Conservation (phyloP, 176 grass and related monocot genomes). For the Eragrostis nindensis region DNA sequence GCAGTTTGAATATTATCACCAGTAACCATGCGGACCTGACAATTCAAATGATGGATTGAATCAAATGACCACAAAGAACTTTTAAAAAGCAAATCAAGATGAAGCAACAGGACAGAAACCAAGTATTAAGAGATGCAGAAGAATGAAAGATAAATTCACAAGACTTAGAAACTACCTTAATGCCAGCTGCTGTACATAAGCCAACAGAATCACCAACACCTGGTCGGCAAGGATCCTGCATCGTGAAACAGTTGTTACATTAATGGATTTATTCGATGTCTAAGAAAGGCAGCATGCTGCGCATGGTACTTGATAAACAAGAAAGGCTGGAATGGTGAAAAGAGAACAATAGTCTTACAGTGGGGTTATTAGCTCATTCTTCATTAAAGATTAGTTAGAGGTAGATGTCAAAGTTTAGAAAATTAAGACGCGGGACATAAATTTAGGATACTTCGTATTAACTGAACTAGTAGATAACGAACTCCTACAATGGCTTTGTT, state of each 20-base stretch:
- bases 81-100: background rate
- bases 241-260: slow-evolving; percentile 8
- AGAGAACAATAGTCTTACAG: background rate
- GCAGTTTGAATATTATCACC: slow-evolving; percentile 96
- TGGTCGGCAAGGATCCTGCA: slow-evolving; percentile 94
- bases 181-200: slow-evolving; percentile 67
- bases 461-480: background rate
- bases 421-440: background rate
- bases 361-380: slow-evolving; percentile 15
- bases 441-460: background rate
- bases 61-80: background rate
- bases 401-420: background rate
- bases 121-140: slow-evolving; percentile 9
- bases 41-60: slow-evolving; percentile 26
- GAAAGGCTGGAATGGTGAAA: slow-evolving; percentile 20
- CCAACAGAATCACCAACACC: slow-evolving; percentile 77
- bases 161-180: slow-evolving; percentile 63
- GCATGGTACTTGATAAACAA: slow-evolving; percentile 13
- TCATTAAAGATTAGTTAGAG: slow-evolving; percentile 2
- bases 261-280: slow-evolving; percentile 3
- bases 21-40: slow-evolving; percentile 93
- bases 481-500: background rate
- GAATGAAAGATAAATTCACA: background rate
- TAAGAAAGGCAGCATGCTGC: slow-evolving; percentile 15
- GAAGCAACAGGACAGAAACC: background rate